phyloP scores from a whole-genome alignment of 2,329 filamentous ascomycete genomes.

The Aspergillus ruber region DNA sequence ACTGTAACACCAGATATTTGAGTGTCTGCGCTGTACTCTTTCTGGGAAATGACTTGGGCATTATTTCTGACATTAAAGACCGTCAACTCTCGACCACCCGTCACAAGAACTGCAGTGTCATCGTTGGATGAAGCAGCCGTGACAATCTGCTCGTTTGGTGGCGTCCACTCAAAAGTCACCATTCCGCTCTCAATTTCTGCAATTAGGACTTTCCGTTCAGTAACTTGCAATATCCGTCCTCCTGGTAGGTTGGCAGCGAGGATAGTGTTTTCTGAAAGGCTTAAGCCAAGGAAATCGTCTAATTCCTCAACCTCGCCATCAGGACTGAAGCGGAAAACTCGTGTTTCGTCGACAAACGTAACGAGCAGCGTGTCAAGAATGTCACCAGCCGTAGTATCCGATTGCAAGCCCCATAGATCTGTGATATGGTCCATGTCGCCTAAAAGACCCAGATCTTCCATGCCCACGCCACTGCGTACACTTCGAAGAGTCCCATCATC shows the following conservation, averaged over 20 bases:
- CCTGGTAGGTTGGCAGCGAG: constrained; percentile 60
- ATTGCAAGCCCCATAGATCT: constrained; percentile 64
- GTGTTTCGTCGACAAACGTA: constrained; percentile 76
- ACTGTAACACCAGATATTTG: constrained; percentile 83
- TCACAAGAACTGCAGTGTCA: constrained; percentile 63
- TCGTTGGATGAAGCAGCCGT: constrained; percentile 72
- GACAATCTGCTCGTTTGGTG: constrained; percentile 50
- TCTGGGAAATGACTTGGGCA: constrained; percentile 52
- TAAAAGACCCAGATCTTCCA: constrained; percentile 79
- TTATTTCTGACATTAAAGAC: constrained; percentile 59
- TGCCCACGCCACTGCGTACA: constrained; percentile 85
- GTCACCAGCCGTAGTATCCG: constrained; percentile 34
- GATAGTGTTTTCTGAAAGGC: constrained; percentile 65
- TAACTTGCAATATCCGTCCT: constrained; percentile 69
- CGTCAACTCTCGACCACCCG: constrained; percentile 66
- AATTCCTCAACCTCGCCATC: constrained; percentile 81
- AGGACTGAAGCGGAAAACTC: constrained; percentile 68
- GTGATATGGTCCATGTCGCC: constrained; percentile 70
- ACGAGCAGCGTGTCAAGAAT: constrained; percentile 64
- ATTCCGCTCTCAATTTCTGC: constrained; percentile 50
- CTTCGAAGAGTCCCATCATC: constrained; percentile 83
- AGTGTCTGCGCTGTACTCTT: constrained; percentile 58
- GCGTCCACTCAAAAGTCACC: constrained; percentile 41
- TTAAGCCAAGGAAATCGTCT: constrained; percentile 65
- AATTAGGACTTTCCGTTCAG: constrained; percentile 56